Base-by-base conservation (phyloP, 306 rosid species). In the Quercus cerris region DNA sequence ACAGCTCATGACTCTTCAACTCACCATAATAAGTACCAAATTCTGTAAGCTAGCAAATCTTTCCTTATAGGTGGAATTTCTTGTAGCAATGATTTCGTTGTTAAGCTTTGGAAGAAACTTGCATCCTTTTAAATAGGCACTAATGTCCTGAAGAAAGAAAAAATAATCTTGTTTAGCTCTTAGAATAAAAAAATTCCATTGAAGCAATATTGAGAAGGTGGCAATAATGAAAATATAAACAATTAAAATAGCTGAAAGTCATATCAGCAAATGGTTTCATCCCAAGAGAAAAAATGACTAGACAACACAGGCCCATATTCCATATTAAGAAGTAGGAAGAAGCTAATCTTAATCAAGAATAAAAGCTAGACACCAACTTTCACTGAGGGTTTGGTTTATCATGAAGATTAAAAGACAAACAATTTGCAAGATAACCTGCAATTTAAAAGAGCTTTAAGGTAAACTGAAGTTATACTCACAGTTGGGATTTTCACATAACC, bases 11-110 rank as follows among this genome's bases (percentile, higher is more conserved):
- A 79, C 76, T 58, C 3, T 69, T 70, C 23, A 72, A 86, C 97
- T 85, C 85, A 94, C 98, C 98, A 90, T 94, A 51, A 94, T 88
- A 70, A 92, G 89, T 49, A 94, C 83, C 86, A 94, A 82, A 80
- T 84, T 90, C 75, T 92, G 83, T 75, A 94, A 71, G 91, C 96
- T 94, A n/a, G 90, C 56, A 75, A 94, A 91, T 76, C 96, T 86
- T 76, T 88, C 85, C 85, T 69, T 89, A 85, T 89, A 94, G 2
- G 90, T 92, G 17, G 86, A 73, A 74, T 92, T 94, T 75, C 84
- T 90, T 38, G 27, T 44, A 49, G n/a, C 61, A 13, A 18, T 20
- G 63, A 84, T 86, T 87, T 94, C 98, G 31, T 94, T 94, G 75
- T 94, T 94, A 68, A 94, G 94, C 84, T 84, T 84, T 13, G 97